These are phyloP conservation scores for Solanum phureja DNA, from an alignment of 257 asterid species.

Conservation along the genomic window DNA sequence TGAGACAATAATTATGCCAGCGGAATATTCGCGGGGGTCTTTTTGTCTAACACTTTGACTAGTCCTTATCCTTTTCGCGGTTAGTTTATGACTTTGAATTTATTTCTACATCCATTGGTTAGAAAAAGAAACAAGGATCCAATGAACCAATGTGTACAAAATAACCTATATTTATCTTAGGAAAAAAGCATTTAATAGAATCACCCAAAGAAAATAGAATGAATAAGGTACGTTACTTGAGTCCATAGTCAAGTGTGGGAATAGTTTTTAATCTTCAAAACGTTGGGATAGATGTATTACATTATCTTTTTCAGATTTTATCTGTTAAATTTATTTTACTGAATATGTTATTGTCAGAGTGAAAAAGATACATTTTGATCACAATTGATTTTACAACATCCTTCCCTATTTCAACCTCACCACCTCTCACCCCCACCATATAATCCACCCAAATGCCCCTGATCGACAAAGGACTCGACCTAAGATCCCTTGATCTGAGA, in stretches of 20 bases:
- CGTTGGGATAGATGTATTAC: not conserved
- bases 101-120: not conserved
- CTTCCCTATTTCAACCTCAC: not conserved
- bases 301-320: too few relatives aligned
- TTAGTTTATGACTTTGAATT: slow-evolving; percentile 10
- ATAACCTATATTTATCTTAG: not conserved
- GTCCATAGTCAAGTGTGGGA: not conserved
- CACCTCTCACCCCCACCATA: not conserved
- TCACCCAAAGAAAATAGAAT: not conserved
- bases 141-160: not conserved
- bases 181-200: not conserved
- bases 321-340: too few relatives aligned
- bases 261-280: not conserved
- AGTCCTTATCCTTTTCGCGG: slow-evolving; percentile 9
- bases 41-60: slow-evolving; percentile 21
- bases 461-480: not conserved
- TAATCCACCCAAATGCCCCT: not conserved
- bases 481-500: too few relatives aligned
- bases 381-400: not conserved
- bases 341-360: too few relatives aligned
- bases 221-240: not conserved
- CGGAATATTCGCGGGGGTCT: slow-evolving; percentile 26
- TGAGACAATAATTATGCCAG: slow-evolving; percentile 16
- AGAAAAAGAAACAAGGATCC: not conserved
- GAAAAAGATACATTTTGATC: too few relatives aligned